A percentile compares a stretch with the other conserved stretches of the same genome.
Conservation (phyloP, 2,329 filamentous ascomycete genomes). For the Coniochaeta prunicola region DNA sequence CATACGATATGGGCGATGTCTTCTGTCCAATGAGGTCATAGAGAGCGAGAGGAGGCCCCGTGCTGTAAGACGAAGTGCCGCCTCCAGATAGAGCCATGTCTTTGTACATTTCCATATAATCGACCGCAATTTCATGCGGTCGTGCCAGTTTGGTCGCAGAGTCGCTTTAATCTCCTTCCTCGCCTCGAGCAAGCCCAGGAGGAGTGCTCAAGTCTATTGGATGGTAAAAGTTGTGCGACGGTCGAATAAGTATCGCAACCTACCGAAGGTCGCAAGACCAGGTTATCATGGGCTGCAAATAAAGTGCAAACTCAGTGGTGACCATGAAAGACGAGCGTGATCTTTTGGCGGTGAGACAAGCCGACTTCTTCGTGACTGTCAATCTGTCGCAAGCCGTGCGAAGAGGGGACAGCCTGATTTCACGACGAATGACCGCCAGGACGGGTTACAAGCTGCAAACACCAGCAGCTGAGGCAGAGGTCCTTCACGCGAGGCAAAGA, state of each 20-base stretch:
- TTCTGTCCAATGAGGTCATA: slow-evolving; percentile 15
- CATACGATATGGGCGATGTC: slow-evolving; percentile 7
- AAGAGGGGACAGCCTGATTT: neutral
- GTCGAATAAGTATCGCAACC: neutral
- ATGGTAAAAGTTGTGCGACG: neutral
- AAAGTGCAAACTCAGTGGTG: neutral
- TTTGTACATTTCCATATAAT: neutral
- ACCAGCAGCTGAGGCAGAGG: too few relatives aligned
- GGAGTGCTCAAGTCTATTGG: neutral
- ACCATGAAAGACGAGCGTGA: neutral
- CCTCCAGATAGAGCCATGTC: neutral
- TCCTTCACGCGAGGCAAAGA: neutral
- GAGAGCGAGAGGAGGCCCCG: slow-evolving; percentile 13
- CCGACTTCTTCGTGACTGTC: neutral
- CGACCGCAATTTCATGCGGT: neutral
- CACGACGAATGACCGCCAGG: neutral
- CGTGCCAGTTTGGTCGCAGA: neutral
- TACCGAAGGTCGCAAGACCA: neutral
- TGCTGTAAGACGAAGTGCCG: slow-evolving; percentile 6
- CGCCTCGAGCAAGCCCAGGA: neutral
- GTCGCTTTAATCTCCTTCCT: neutral
- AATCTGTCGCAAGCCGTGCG: neutral
- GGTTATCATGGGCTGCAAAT: neutral
- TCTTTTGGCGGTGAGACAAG: neutral
- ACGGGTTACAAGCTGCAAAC: neutral